phyloP scores from a whole-genome alignment of 2,329 filamentous ascomycete species.

The Saccharata proteae region DNA sequence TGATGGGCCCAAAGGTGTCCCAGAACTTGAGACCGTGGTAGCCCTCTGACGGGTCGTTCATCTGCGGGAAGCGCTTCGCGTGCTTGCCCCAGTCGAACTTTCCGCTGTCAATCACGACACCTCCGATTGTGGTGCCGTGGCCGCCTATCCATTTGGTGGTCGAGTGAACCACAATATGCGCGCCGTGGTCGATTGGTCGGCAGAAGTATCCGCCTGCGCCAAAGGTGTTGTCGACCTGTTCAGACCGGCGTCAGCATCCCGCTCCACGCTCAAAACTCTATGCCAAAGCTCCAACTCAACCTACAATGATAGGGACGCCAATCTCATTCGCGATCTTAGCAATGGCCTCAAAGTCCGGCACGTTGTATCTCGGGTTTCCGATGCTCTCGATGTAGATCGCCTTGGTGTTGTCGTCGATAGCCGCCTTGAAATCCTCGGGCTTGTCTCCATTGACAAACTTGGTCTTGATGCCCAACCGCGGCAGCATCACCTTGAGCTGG shows the following conservation, averaged over 20 bases:
- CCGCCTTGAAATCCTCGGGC: constrained; percentile 62
- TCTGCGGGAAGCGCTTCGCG: constrained; percentile 76
- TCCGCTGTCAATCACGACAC: constrained; percentile 75
- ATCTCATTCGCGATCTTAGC: constrained; percentile 63
- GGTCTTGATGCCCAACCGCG: constrained; percentile 74
- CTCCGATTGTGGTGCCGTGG: constrained; percentile 84
- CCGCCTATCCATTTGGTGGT: constrained; percentile 97
- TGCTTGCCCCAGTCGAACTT: constrained; percentile 91
- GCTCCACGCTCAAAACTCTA: constrained; percentile 1
- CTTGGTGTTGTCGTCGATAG: constrained; percentile 89
- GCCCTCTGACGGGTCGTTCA: constrained; percentile 75
- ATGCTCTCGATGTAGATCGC: constrained; percentile 86
- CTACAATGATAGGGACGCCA: constrained; percentile 43
- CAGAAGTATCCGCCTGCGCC: constrained; percentile 84
- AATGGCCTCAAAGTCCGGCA: constrained; percentile 83
- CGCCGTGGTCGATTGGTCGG: constrained; percentile 78
- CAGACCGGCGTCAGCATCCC: neutral
- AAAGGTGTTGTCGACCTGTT: constrained; percentile 82
- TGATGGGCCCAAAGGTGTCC: constrained; percentile 74
- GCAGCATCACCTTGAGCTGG: constrained; percentile 85
- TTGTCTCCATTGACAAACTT: constrained; percentile 80
- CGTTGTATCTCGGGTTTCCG: constrained; percentile 86
- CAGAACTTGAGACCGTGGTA: constrained; percentile 93
- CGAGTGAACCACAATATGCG: constrained; percentile 87
- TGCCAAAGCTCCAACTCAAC: constrained; percentile 9